A percentile compares a stretch with the other conserved stretches of the same genome.
These are phyloP conservation scores for Yamadazyma pseudoaaseri DNA, from an alignment of 1,139 yeast species.

Conservation along the genomic window DNA sequence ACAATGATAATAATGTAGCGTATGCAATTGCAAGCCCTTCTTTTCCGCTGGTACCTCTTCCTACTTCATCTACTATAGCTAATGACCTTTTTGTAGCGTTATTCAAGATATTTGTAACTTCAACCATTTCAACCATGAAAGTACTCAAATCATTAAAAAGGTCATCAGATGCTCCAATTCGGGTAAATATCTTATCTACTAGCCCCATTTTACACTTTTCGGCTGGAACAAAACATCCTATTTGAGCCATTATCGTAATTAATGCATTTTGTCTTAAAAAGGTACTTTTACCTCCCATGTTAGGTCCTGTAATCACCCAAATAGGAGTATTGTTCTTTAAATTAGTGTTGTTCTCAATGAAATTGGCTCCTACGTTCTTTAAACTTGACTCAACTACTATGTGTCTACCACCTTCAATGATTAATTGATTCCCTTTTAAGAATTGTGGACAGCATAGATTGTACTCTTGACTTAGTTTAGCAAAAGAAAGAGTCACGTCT, in stretches of 20 bases:
- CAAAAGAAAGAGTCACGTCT: slow-evolving; percentile 75
- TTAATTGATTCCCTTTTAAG: slow-evolving; percentile 42
- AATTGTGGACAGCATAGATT: slow-evolving; percentile 67
- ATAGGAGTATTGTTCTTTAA: slow-evolving; percentile 21
- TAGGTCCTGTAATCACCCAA: slow-evolving; percentile 92
- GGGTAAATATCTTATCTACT: slow-evolving; percentile 82
- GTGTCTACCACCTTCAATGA: slow-evolving; percentile 69
- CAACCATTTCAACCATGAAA: slow-evolving; percentile 98
- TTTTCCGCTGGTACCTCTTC: slow-evolving; percentile 87
- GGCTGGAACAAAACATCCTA: slow-evolving; percentile 90
- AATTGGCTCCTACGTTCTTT: slow-evolving; percentile 45
- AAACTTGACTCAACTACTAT: slow-evolving; percentile 85
- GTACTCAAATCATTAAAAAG: slow-evolving; percentile 84
- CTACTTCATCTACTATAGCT: slow-evolving; percentile 94
- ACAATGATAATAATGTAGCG: slow-evolving; percentile 66
- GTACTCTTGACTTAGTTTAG: slow-evolving; percentile 64
- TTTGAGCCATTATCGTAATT: slow-evolving; percentile 81
- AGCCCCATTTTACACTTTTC: slow-evolving; percentile 66
- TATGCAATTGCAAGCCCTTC: slow-evolving; percentile 93
- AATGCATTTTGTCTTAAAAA: slow-evolving; percentile 85
- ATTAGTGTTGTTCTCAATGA: slow-evolving; percentile 61
- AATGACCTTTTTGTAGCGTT: slow-evolving; percentile 76
- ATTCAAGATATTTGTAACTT: slow-evolving; percentile 74
- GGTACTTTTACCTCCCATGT: slow-evolving; percentile 98
- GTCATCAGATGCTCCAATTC: slow-evolving; percentile 93